Evolutionary conservation across 352 stramenopile species (phyloP), one percentile per base, ranked within the genome.

Genomic region (Phytophthora cryptogea): DNA sequence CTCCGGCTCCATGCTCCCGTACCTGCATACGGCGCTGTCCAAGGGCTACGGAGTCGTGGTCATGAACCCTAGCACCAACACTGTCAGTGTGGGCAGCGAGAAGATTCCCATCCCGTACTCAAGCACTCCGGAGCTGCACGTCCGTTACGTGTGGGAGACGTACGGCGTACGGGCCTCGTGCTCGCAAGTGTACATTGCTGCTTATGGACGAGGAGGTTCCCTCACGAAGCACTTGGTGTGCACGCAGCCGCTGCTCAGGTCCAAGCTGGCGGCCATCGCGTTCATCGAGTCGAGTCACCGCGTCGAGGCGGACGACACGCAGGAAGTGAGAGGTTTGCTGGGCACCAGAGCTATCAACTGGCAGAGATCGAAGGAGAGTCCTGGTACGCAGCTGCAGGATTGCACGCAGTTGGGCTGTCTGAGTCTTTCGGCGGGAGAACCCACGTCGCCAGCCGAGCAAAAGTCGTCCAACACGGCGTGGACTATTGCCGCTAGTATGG

Each of bases 201-300:
- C 83, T 2, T 95, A 95, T 49, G 82, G 80, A 11, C 80, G 79
- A 35, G 86, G 86, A 32, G 86, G 83, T 3, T 72, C 69, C 32
- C 61, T 95, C 2, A 83, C 78, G 10, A 95, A 93, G 66, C 74
- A 91, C 54, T 65, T 95, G 27, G 67, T 95, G 16, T 84, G 74
- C 52, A 83, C 86, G 40, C 83, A 93, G 63, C 70, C 80, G 10
- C 32, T 78, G n/a, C 43, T 92, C 30, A 70, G 82, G 10, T 60
- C 64, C 31, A 92, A 91, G 44, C 61, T 92, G 8, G 80, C 78
- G 10, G 83, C 81, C 1, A 86, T 91, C 41, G 86, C 83, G 8
- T 92, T 94, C 51, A 90, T 92, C 39, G 86, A 94, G 55, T 92
- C 81, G 5, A 92, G 80, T 56, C 83, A 95, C 58, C 80, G 81